A percentile compares a stretch with the other conserved stretches of the same genome.
Evolutionary conservation across 768 basidiomycete species (phyloP).

Genomic region (Lactarius evosmus): DNA sequence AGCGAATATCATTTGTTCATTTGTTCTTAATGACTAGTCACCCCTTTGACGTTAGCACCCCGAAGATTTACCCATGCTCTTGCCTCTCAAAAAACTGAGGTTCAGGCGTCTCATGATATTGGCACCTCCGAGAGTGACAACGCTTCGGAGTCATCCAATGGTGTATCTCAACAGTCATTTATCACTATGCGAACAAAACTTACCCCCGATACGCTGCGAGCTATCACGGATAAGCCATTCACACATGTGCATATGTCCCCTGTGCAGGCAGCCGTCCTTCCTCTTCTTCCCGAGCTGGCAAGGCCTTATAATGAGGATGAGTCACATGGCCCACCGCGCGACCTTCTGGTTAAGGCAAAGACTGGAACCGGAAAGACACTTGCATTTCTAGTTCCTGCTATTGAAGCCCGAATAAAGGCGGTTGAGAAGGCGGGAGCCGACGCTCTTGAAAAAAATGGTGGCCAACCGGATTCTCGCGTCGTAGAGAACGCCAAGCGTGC

Average conservation of each 20-base stretch:
- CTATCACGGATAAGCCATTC: constrained; percentile 64
- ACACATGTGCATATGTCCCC: constrained; percentile 67
- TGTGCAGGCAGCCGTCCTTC: constrained; percentile 79
- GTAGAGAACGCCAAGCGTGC: constrained; percentile 34
- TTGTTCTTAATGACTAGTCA: not conserved
- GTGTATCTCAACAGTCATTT: constrained; percentile 31
- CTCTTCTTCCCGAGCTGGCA: constrained; percentile 68
- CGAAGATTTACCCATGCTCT: constrained; percentile 24
- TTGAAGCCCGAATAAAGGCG: constrained; percentile 67
- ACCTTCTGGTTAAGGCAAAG: constrained; percentile 82
- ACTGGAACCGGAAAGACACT: constrained; percentile 90
- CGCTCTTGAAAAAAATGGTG: constrained; percentile 43
- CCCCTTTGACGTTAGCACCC: constrained; percentile 16
- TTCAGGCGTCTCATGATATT: not conserved
- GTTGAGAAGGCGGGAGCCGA: constrained; percentile 47
- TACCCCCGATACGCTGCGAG: constrained; percentile 44
- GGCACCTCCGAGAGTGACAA: not conserved
- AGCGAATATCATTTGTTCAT: not conserved
- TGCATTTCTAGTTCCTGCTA: constrained; percentile 82
- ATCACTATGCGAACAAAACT: constrained; percentile 35
- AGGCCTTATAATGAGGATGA: constrained; percentile 44
- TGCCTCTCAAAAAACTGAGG: constrained; percentile 6
- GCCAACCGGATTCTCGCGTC: constrained; percentile 34
- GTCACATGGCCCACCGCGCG: constrained; percentile 40
- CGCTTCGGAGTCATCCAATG: constrained; percentile 1